phyloP scores from a whole-genome alignment of 1,139 yeast genomes.

The Debaryomyces fabryi region DNA sequence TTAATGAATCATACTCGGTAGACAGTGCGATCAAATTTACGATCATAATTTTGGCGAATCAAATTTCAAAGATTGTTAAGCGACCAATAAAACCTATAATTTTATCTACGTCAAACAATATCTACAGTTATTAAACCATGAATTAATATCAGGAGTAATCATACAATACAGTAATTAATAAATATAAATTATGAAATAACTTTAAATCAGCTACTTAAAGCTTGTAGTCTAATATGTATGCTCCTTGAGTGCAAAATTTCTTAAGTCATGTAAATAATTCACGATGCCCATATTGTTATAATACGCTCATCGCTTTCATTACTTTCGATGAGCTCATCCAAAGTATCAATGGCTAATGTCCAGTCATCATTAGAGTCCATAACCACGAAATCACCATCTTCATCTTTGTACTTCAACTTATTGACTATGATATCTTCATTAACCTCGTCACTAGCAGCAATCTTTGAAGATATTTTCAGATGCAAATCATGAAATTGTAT shows the following conservation, averaged over 20 bases:
- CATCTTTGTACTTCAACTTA: conserved; percentile 83
- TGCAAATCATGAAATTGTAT: conserved; percentile 52
- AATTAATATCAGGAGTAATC: background rate
- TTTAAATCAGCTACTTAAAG: background rate
- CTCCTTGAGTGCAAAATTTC: background rate
- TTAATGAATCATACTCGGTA: conserved; percentile 5
- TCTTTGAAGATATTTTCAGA: conserved; percentile 39
- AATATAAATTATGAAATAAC: background rate
- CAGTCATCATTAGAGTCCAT: conserved; percentile 83
- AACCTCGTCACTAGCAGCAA: conserved; percentile 34
- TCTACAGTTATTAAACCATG: background rate
- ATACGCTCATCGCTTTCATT: conserved; percentile 33
- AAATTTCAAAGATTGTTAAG: conserved; percentile 7
- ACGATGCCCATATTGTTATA: conserved; percentile 46
- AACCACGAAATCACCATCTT: conserved; percentile 91
- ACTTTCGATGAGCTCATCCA: conserved; percentile 39
- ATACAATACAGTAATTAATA: background rate
- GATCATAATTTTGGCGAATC: conserved; percentile 8
- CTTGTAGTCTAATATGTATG: background rate
- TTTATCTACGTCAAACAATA: background rate
- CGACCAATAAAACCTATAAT: background rate
- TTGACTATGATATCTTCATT: conserved; percentile 41
- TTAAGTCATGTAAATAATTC: background rate
- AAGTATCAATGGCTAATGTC: conserved; percentile 57
- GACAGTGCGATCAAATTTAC: conserved; percentile 5